Conservation (phyloP, 306 rosid species). For the Cicer pinnatifidum region DNA sequence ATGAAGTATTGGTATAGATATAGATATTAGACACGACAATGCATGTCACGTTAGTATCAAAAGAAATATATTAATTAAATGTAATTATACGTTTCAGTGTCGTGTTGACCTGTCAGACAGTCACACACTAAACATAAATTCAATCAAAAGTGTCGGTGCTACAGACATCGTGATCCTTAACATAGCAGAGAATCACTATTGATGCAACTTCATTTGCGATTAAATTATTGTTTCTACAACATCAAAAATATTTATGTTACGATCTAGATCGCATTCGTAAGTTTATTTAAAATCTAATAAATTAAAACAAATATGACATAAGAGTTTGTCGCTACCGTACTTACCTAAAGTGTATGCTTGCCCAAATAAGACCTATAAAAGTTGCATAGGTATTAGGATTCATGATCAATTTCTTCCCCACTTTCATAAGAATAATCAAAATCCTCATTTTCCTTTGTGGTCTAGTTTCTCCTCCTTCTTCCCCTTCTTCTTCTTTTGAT, state of each 20-base stretch:
- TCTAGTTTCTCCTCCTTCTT: conserved; percentile 51
- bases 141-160: too few relatives aligned
- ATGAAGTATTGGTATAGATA: too few relatives aligned
- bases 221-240: not conserved
- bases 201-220: not conserved
- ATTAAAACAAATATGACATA: not conserved
- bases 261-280: rapidly evolving
- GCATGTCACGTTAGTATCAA: too few relatives aligned
- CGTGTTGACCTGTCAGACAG: too few relatives aligned
- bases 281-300: not conserved
- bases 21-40: too few relatives aligned
- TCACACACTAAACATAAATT: too few relatives aligned
- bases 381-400: conserved; percentile 98
- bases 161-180: not conserved
- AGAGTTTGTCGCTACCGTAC: not conserved
- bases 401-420: conserved; percentile 67
- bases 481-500: conserved; percentile 70
- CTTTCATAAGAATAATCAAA: conserved; percentile 63
- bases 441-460: conserved; percentile 54
- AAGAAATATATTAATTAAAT: too few relatives aligned
- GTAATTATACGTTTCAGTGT: too few relatives aligned
- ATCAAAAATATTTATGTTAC: not conserved
- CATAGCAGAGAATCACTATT: not conserved
- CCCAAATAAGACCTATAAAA: conserved; percentile 76
- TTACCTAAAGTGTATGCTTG: conserved; percentile 80